Evolutionary conservation across 495 filamentous ascomycete genomes (phyloP), one percentile per base, ranked within the genome.

Genomic region (Lichina pygmaea): DNA sequence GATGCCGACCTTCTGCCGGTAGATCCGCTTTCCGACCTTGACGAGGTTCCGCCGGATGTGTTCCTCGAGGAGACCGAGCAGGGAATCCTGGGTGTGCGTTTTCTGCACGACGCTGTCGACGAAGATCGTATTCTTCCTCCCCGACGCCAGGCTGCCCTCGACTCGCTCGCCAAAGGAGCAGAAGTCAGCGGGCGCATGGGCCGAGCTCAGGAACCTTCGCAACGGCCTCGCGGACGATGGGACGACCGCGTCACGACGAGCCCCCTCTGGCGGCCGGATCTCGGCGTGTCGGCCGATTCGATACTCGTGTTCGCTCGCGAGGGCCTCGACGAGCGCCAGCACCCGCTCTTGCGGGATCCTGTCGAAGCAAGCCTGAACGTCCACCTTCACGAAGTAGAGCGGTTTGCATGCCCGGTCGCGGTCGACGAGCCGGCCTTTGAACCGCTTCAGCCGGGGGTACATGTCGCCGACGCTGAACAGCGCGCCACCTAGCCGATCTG

Each of bases 331-430:
- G 12, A 94, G 57, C 17, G 56, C 50, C 44, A 95, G 52, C n/a
- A 94, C 61, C 5, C 66, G 66, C 36, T 66, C 53, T 52, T 95
- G 91, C 0, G 89, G 89, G 42, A 97, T 93, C 0, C 81, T 93
- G 55, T 97, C 89, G 56, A 93, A 97, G 45, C 89, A 93, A 8
- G 83, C 71, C 56, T 83, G 67, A 31, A 94, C 83, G 57, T 97
- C 89, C 11, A 93, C 62, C 57, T 95, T 97, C 38, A 77, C 85
- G 52, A 95, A 93, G 55, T 78, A 93, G 8, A 84, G 54, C 12
- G 53, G 57, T 8, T 8, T n/a, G 17, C 37, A 64, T 44, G 8
- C 44, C 45, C 44, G 48, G 41, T 41, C 55, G 41, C 44, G 49
- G n/a, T 46, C 37, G 32, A 52, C 40, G 34, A 73, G 51, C n/a